phyloP scores from a whole-genome alignment of 495 filamentous ascomycete genomes.

The Trypethelium eluteriae region DNA sequence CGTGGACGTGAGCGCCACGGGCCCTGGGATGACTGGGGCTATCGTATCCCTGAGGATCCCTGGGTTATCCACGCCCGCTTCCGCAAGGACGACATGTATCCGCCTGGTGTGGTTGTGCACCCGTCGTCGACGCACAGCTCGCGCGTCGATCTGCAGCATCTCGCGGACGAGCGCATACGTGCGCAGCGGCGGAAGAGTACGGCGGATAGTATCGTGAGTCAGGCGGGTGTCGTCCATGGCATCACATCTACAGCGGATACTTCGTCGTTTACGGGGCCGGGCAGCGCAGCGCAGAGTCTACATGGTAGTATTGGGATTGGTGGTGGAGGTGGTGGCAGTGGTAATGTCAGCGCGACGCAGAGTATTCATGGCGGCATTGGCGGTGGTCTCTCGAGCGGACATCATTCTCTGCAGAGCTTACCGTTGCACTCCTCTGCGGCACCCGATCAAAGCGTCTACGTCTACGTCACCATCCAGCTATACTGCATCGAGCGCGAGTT shows the following conservation, averaged over 20 bases:
- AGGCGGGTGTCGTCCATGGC: conserved; percentile 16
- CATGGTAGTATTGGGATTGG: conserved; percentile 30
- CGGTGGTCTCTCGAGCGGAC: conserved; percentile 1
- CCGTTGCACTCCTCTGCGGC: conserved; percentile 13
- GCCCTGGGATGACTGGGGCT: conserved; percentile 44
- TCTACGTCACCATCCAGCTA: conserved; percentile 92
- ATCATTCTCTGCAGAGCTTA: neutral
- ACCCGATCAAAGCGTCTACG: conserved; percentile 52
- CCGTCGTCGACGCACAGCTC: conserved; percentile 51
- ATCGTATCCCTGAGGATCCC: conserved; percentile 80
- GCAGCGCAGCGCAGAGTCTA: conserved; percentile 23
- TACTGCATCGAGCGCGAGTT: conserved; percentile 90
- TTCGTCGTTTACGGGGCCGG: conserved; percentile 11
- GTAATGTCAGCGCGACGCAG: neutral
- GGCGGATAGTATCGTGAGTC: conserved; percentile 38
- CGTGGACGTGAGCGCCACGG: conserved; percentile 26
- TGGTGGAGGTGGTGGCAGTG: conserved; percentile 23
- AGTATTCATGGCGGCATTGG: too few relatives aligned
- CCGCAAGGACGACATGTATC: conserved; percentile 61
- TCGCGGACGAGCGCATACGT: conserved; percentile 26
- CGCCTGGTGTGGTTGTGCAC: conserved; percentile 42
- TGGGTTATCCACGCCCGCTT: conserved; percentile 94
- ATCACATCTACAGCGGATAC: neutral
- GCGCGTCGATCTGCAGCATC: conserved; percentile 49
- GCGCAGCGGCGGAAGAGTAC: conserved; percentile 24